Evolutionary conservation across 2,329 filamentous ascomycete species (phyloP).

Genomic region (Paecilomyces variotii): DNA sequence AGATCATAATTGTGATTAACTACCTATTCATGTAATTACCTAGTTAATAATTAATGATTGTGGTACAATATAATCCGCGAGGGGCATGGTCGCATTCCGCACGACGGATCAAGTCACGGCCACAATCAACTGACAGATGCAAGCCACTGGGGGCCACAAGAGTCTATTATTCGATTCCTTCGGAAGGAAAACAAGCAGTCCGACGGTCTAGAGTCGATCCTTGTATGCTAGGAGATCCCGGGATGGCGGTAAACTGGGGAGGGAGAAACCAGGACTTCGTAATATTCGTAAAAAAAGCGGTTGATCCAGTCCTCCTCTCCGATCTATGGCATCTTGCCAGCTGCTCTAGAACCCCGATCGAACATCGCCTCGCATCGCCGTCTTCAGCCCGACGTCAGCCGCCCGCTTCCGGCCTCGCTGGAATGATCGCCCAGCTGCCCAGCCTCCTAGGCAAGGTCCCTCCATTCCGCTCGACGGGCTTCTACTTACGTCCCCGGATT

Average conservation of each 20-base stretch:
- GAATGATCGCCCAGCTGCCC: neutral
- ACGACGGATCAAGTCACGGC: neutral
- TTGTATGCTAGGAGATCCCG: too few relatives aligned
- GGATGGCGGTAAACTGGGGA: too few relatives aligned
- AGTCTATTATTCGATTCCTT: too few relatives aligned
- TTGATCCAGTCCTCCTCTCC: neutral
- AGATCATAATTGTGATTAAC: too few relatives aligned
- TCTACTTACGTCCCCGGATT: neutral
- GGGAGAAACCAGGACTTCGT: too few relatives aligned
- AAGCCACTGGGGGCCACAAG: too few relatives aligned
- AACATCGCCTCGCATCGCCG: neutral
- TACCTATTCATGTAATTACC: too few relatives aligned
- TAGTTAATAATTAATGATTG: too few relatives aligned
- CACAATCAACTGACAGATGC: neutral
- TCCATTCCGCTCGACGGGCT: neutral
- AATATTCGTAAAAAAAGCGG: too few relatives aligned
- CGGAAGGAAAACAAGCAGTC: too few relatives aligned
- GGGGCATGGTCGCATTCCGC: neutral
- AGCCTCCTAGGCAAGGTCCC: neutral
- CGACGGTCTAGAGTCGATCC: too few relatives aligned
- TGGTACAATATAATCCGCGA: neutral
- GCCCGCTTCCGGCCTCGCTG: neutral
- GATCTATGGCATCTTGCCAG: neutral
- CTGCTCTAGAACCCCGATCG: neutral
- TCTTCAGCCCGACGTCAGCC: neutral